Percentiles rank a stretch among this genome's conserved stretches.
Evolutionary conservation across 345 rosid species (phyloP).

Genomic region (Arabidopsis arenosa): DNA sequence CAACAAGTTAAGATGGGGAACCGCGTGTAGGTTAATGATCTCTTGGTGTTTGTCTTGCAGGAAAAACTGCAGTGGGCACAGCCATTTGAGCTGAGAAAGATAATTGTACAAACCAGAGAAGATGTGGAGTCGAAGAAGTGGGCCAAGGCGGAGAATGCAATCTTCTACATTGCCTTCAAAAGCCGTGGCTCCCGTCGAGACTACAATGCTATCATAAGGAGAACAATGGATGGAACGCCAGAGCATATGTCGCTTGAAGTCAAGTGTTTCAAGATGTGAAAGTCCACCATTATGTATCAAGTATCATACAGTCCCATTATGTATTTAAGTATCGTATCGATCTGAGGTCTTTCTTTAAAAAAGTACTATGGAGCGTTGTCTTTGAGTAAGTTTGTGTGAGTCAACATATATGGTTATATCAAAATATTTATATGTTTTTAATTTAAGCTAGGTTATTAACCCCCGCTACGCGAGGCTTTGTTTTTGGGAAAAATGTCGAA

Average conservation of each 20-base stretch:
- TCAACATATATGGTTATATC: too few species aligned
- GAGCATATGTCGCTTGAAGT: neutral
- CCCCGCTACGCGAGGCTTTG: too few species aligned
- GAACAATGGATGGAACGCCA: neutral
- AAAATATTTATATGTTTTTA: too few species aligned
- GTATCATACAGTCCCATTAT: too few species aligned
- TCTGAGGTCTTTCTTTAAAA: neutral
- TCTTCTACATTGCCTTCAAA: constrained; percentile 11
- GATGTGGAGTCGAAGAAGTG: neutral
- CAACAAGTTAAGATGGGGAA: neutral
- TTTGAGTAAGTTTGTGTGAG: too few species aligned
- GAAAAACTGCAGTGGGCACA: too few species aligned
- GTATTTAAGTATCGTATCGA: neutral
- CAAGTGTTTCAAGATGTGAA: neutral
- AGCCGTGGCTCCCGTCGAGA: too few species aligned
- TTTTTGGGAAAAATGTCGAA: too few species aligned
- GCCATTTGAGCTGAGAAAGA: neutral
- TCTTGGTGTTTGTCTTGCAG: constrained; percentile 7
- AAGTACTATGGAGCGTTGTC: too few species aligned
- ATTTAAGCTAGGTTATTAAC: too few species aligned
- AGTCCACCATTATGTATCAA: neutral
- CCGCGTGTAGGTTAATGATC: neutral
- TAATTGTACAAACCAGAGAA: constrained; percentile 5
- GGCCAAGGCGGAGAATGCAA: neutral
- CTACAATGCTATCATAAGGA: constrained; percentile 6